Conservation (phyloP, 768 basidiomycete genomes). For the Lactarius vividus region DNA sequence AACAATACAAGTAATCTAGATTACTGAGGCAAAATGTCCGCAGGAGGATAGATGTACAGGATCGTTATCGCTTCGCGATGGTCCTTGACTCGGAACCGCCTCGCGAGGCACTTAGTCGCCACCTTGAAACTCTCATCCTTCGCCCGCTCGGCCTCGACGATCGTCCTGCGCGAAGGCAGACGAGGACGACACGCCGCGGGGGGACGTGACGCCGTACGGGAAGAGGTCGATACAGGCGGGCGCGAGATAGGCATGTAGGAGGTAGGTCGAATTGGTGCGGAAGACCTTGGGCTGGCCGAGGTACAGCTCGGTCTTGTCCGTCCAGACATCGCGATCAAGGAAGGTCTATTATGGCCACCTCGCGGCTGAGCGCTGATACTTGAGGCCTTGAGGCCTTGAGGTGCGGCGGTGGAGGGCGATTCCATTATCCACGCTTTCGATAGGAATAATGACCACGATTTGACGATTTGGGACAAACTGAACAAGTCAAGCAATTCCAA, state of each 20-base stretch:
- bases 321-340: slow-evolving; percentile 79
- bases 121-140: slow-evolving; percentile 29
- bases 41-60: not conserved
- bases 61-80: slow-evolving; percentile 4
- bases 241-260: slow-evolving; percentile 48
- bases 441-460: too few species aligned
- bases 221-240: slow-evolving; percentile 37
- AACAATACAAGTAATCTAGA: not conserved
- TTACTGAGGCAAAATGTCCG: not conserved
- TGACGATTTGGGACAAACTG: too few species aligned
- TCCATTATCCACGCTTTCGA: too few species aligned
- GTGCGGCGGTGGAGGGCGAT: slow-evolving; percentile 41
- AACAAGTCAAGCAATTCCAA: too few species aligned
- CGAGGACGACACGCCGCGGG: slow-evolving; percentile 11
- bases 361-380: slow-evolving; percentile 73
- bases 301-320: slow-evolving; percentile 71
- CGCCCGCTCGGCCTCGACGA: slow-evolving; percentile 25
- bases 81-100: slow-evolving; percentile 13
- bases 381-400: too few species aligned
- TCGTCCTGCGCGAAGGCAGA: slow-evolving; percentile 24
- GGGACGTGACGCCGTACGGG: slow-evolving; percentile 12
- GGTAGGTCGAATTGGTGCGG: slow-evolving; percentile 75
- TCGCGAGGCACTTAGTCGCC: slow-evolving; percentile 27
- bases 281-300: slow-evolving; percentile 73
- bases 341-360: slow-evolving; percentile 71